Percentiles rank a stretch among this genome's conserved stretches.
Evolutionary conservation across 768 basidiomycete genomes (phyloP).

Genomic region (Coprinellus micaceus): DNA sequence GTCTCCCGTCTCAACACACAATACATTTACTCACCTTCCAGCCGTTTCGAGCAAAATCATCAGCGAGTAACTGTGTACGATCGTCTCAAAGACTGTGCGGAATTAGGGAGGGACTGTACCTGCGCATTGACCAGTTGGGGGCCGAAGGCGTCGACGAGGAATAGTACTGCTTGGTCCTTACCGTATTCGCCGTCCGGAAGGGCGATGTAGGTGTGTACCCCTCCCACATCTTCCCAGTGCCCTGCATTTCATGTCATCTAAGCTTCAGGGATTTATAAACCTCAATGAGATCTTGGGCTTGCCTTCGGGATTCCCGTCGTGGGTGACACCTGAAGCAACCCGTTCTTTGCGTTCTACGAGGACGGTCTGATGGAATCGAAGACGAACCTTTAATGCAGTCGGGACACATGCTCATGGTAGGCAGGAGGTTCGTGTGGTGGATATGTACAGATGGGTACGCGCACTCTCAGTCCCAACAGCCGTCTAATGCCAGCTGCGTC

Average conservation of each 20-base stretch:
- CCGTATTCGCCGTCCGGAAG: slow-evolving; percentile 48
- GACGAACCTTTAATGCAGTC: slow-evolving; percentile 51
- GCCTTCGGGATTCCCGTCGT: slow-evolving; percentile 49
- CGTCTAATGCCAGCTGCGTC: too few species aligned
- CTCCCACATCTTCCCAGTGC: slow-evolving; percentile 42
- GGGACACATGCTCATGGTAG: slow-evolving; percentile 37
- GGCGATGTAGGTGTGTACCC: slow-evolving; percentile 49
- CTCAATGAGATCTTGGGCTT: not conserved
- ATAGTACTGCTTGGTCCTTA: slow-evolving; percentile 53
- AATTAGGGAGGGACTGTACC: slow-evolving; percentile 23
- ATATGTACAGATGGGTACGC: too few species aligned
- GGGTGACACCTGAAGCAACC: slow-evolving; percentile 39
- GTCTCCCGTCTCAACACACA: too few species aligned
- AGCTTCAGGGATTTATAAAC: not conserved
- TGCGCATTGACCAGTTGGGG: slow-evolving; percentile 41
- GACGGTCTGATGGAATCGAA: not conserved
- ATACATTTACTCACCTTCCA: slow-evolving; percentile 30
- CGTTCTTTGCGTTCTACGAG: not conserved
- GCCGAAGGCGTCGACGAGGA: slow-evolving; percentile 52
- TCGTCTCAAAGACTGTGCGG: not conserved
- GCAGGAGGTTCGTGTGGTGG: not conserved
- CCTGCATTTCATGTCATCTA: slow-evolving; percentile 29
- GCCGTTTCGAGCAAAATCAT: slow-evolving; percentile 44
- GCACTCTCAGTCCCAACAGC: too few species aligned
- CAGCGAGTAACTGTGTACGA: slow-evolving; percentile 33